Conservation (phyloP, 1,139 yeast genomes). For the Pneumocystis wakefieldiae region DNA sequence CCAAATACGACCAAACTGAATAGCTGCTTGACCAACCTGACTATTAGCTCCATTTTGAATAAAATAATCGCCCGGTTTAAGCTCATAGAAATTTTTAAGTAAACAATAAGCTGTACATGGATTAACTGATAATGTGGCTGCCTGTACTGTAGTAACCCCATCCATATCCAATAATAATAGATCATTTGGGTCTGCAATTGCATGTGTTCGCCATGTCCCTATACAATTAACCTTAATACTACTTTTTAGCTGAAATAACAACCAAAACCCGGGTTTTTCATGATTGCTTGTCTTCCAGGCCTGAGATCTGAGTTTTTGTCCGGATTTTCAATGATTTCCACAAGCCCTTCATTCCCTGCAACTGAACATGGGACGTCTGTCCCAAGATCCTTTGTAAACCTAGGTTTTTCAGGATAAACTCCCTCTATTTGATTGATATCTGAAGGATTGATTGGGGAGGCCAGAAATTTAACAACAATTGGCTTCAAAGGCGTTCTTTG, state of each 20-base stretch:
- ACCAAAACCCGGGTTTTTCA: slow-evolving; percentile 70
- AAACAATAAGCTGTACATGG: slow-evolving; percentile 87
- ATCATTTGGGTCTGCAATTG: slow-evolving; percentile 27
- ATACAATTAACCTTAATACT: background rate
- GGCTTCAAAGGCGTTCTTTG: slow-evolving; percentile 34
- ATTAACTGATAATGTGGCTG: slow-evolving; percentile 80
- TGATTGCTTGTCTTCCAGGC: slow-evolving; percentile 83
- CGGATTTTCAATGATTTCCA: slow-evolving; percentile 70
- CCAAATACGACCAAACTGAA: slow-evolving; percentile 65
- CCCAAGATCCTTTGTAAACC: slow-evolving; percentile 38
- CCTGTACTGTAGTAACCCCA: slow-evolving; percentile 34
- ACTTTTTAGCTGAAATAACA: background rate
- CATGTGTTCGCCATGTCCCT: slow-evolving; percentile 78
- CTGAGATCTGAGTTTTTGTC: slow-evolving; percentile 28
- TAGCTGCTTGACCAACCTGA: slow-evolving; percentile 87
- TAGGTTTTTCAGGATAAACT: slow-evolving; percentile 78
- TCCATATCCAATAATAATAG: slow-evolving; percentile 32
- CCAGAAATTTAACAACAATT: slow-evolving; percentile 32
- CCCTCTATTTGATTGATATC: slow-evolving; percentile 85
- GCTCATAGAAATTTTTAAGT: slow-evolving; percentile 54
- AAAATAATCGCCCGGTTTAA: slow-evolving; percentile 72
- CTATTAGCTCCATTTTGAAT: slow-evolving; percentile 95
- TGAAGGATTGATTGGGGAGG: slow-evolving; percentile 86
- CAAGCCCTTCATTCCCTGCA: slow-evolving; percentile 89
- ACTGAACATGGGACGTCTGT: slow-evolving; percentile 49